Evolutionary conservation across 495 filamentous ascomycete species (phyloP).

Genomic region (Penicillium paradoxum): DNA sequence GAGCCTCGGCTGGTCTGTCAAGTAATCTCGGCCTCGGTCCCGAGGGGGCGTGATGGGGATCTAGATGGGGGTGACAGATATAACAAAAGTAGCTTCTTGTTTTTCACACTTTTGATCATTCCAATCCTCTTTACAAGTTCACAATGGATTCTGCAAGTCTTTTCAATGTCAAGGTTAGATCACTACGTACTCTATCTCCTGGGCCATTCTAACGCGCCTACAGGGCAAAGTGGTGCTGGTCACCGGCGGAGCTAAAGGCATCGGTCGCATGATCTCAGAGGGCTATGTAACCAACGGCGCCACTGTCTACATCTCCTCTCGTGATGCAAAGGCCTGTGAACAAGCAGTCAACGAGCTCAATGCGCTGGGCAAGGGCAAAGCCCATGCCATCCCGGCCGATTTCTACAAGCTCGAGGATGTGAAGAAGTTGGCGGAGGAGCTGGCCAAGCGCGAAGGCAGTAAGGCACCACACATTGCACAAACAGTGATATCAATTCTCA

Average conservation of each 20-base stretch:
- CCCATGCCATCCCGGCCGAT: constrained; percentile 62
- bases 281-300: constrained; percentile 75
- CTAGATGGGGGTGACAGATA: constrained; percentile 10
- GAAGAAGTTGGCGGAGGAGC: constrained; percentile 57
- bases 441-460: constrained; percentile 58
- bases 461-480: constrained; percentile 16
- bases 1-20: constrained; percentile 19
- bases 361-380: constrained; percentile 56
- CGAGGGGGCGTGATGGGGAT: constrained; percentile 10
- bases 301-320: constrained; percentile 78
- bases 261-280: constrained; percentile 77
- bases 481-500: constrained; percentile 4
- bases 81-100: background rate
- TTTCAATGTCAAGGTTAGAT: constrained; percentile 54
- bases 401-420: constrained; percentile 72
- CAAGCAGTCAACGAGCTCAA: constrained; percentile 56
- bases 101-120: background rate
- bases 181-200: background rate
- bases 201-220: constrained; percentile 11
- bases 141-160: constrained; percentile 52
- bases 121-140: background rate
- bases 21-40: constrained; percentile 22
- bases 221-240: constrained; percentile 73
- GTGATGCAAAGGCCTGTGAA: constrained; percentile 58
- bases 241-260: constrained; percentile 66